Evolutionary conservation across 2,329 filamentous ascomycete species (phyloP).

Genomic region (Aspergillus texensis): DNA sequence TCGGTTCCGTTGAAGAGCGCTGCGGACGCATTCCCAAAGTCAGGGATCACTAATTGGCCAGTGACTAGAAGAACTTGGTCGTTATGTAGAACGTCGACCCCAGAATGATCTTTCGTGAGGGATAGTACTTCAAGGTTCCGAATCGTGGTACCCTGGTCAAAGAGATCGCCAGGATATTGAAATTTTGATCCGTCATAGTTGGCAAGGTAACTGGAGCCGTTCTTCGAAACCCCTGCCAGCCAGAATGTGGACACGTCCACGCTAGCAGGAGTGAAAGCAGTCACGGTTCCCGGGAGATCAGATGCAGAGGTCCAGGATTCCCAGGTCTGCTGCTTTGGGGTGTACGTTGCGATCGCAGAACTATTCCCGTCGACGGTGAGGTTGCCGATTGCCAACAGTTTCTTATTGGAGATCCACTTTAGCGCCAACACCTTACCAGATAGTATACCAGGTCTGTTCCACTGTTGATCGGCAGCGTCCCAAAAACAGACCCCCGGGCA

Average conservation of each 20-base stretch:
- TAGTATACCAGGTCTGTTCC: constrained; percentile 77
- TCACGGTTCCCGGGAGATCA: constrained; percentile 75
- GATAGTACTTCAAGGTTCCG: constrained; percentile 80
- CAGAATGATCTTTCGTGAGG: constrained; percentile 67
- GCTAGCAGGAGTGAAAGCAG: constrained; percentile 73
- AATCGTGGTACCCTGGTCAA: constrained; percentile 69
- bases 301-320: constrained; percentile 51
- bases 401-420: constrained; percentile 73
- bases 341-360: constrained; percentile 72
- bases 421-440: constrained; percentile 71
- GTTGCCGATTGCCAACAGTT: constrained; percentile 76
- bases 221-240: constrained; percentile 72
- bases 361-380: constrained; percentile 68
- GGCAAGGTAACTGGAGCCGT: constrained; percentile 75
- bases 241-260: constrained; percentile 74
- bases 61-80: constrained; percentile 78
- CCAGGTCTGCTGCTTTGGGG: constrained; percentile 70
- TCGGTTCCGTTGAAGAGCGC: constrained; percentile 83
- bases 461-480: constrained; percentile 69
- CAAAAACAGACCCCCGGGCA: constrained; percentile 84
- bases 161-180: constrained; percentile 63
- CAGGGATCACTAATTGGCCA: constrained; percentile 75
- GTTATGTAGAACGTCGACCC: constrained; percentile 64
- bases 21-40: constrained; percentile 80
- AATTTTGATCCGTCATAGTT: constrained; percentile 78